Conservation (phyloP, 208 protist genomes). For the Crithidia fasciculata region DNA sequence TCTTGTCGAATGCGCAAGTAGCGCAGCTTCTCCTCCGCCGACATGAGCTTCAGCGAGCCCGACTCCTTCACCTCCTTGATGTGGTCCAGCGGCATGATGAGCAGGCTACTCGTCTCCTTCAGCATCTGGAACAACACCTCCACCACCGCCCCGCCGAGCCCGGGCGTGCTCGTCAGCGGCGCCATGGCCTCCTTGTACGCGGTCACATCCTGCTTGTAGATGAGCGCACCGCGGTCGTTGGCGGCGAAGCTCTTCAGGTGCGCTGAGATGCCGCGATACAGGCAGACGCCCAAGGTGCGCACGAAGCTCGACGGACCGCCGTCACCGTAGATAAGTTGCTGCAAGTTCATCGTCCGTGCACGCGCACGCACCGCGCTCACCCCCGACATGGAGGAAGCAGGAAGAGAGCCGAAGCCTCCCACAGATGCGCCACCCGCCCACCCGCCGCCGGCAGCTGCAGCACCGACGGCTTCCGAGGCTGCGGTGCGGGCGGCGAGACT, state of each 20-base stretch:
- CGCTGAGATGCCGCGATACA: constrained; percentile 78
- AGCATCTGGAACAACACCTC: constrained; percentile 82
- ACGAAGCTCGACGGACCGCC: constrained; percentile 84
- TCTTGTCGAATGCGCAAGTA: constrained; percentile 85
- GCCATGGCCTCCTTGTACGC: constrained; percentile 86
- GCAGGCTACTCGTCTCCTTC: constrained; percentile 83
- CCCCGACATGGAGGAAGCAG: constrained; percentile 16
- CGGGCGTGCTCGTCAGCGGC: constrained; percentile 71
- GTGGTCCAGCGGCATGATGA: constrained; percentile 84
- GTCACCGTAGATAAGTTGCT: constrained; percentile 86
- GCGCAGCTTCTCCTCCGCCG: constrained; percentile 74
- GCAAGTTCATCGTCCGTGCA: constrained; percentile 79
- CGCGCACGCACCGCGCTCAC: constrained; percentile 59
- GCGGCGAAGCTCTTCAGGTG: constrained; percentile 77
- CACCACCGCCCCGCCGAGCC: constrained; percentile 82
- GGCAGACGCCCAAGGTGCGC: constrained; percentile 84
- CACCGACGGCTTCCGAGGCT: constrained; percentile 9
- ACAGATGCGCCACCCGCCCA: not conserved
- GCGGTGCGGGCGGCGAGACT: constrained; percentile 18
- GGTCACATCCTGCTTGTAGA: constrained; percentile 91
- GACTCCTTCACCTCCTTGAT: constrained; percentile 87
- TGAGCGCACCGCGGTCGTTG: constrained; percentile 76
- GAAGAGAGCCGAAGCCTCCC: not conserved
- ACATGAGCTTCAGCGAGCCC: constrained; percentile 75
- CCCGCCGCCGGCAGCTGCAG: not conserved